A percentile compares a stretch with the other conserved stretches of the same genome.
These are phyloP conservation scores for Sodiomyces alkalinus DNA, from an alignment of 2,329 filamentous ascomycete genomes.

Conservation along the genomic window DNA sequence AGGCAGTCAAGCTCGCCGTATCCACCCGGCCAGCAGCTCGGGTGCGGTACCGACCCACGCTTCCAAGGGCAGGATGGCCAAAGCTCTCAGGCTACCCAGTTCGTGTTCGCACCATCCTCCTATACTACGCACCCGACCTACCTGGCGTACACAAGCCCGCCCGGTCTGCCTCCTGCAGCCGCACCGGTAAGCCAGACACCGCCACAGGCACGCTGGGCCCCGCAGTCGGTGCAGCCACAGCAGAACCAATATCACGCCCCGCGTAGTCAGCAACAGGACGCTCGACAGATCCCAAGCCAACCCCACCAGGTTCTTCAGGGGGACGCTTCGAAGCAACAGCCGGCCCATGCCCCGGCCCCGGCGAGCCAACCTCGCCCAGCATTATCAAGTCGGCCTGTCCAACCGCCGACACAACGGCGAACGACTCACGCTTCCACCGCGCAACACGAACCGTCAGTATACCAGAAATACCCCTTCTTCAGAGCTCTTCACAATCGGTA, in stretches of 20 bases:
- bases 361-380: background rate
- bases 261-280: background rate
- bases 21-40: constrained; percentile 12
- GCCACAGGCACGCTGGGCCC: too few relatives aligned
- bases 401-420: background rate
- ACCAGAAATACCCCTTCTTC: constrained; percentile 42
- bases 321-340: background rate
- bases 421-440: background rate
- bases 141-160: constrained; percentile 3
- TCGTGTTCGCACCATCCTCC: background rate
- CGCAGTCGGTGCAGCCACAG: constrained; percentile 1
- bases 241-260: constrained; percentile 1
- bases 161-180: background rate
- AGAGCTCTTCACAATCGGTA: constrained; percentile 45
- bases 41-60: constrained; percentile 15
- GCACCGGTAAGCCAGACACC: too few relatives aligned
- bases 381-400: too few relatives aligned
- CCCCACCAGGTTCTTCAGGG: too few relatives aligned
- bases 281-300: too few relatives aligned
- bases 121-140: constrained; percentile 2
- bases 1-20: constrained; percentile 12
- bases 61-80: constrained; percentile 8
- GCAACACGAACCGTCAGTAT: constrained; percentile 12
- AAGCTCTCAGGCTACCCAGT: background rate
- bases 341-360: background rate